A percentile compares a stretch with the other conserved stretches of the same genome.
phyloP scores from a whole-genome alignment of 345 rosid genomes.

The Pelargonium nanum region DNA sequence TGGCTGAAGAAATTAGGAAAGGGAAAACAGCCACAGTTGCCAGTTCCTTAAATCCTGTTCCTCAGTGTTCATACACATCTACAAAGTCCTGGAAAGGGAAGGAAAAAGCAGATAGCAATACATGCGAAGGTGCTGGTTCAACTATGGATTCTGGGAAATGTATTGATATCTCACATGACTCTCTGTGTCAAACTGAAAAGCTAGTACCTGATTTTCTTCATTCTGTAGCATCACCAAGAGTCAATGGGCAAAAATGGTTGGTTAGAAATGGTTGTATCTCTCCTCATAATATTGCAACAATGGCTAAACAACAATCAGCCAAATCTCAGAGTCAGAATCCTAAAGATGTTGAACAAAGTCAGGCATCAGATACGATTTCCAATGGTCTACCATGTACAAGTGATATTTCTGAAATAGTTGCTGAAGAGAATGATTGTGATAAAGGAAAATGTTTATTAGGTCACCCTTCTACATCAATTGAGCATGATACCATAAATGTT shows the following conservation, averaged over 20 bases:
- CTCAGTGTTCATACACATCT: slow-evolving; percentile 18
- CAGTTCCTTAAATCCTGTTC: slow-evolving; percentile 17
- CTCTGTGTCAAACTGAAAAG: slow-evolving; percentile 17
- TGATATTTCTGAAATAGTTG: slow-evolving; percentile 36
- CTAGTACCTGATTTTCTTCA: slow-evolving; percentile 14
- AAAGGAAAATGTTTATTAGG: slow-evolving; percentile 38
- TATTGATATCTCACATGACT: slow-evolving; percentile 26
- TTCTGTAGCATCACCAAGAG: slow-evolving; percentile 26
- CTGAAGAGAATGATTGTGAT: slow-evolving; percentile 23
- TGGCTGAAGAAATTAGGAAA: slow-evolving; percentile 17
- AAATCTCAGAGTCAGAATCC: slow-evolving; percentile 16
- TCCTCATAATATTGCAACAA: slow-evolving; percentile 50
- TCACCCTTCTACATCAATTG: slow-evolving; percentile 18
- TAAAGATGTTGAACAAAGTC: slow-evolving; percentile 15
- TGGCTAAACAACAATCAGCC: slow-evolving; percentile 33
- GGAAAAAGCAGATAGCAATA: slow-evolving; percentile 36
- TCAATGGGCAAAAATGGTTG: slow-evolving; percentile 46
- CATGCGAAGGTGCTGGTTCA: slow-evolving; percentile 24
- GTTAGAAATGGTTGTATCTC: slow-evolving; percentile 90
- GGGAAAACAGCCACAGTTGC: slow-evolving; percentile 15
- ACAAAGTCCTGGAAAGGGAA: slow-evolving; percentile 48
- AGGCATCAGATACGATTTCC: slow-evolving; percentile 19
- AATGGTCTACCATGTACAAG: slow-evolving; percentile 16
- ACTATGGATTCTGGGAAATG: slow-evolving; percentile 24
- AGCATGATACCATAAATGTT: slow-evolving; percentile 12